Percentiles rank a stretch among this genome's conserved stretches.
phyloP scores from a whole-genome alignment of 768 basidiomycete genomes.

The Macrolepiota albuminosa region DNA sequence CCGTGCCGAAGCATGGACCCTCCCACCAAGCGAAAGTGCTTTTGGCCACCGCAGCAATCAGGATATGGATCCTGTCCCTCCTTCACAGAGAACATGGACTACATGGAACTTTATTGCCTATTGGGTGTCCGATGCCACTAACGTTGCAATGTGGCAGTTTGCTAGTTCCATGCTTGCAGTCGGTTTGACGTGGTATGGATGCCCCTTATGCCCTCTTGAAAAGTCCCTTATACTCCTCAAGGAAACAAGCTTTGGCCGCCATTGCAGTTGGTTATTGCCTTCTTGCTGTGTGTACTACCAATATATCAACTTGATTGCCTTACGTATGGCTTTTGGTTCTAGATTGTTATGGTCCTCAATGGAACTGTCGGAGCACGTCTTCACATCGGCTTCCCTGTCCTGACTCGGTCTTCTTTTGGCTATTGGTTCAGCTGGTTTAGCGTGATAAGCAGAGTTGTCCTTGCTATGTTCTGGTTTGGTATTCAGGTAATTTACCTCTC shows the following conservation, averaged over 20 bases:
- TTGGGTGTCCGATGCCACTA: slow-evolving; percentile 50
- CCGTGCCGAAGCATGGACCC: slow-evolving; percentile 21
- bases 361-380: slow-evolving; percentile 75
- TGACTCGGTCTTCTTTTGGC: slow-evolving; percentile 84
- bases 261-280: background rate
- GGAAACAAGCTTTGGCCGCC: background rate
- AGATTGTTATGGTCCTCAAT: slow-evolving; percentile 66
- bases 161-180: slow-evolving; percentile 72
- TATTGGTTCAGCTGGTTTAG: slow-evolving; percentile 90
- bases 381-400: slow-evolving; percentile 68
- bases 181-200: slow-evolving; percentile 60
- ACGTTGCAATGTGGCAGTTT: slow-evolving; percentile 55
- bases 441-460: slow-evolving; percentile 69
- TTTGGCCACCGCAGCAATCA: slow-evolving; percentile 60
- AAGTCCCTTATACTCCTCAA: background rate
- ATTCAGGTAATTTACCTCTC: slow-evolving; percentile 46
- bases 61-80: slow-evolving; percentile 75
- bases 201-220: too few species aligned
- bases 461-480: slow-evolving; percentile 82
- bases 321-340: background rate
- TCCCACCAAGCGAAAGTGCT: slow-evolving; percentile 56
- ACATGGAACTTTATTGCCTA: slow-evolving; percentile 64
- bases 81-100: slow-evolving; percentile 57
- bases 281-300: background rate
- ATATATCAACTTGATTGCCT: too few species aligned